Evolutionary conservation across 2,329 filamentous ascomycete genomes (phyloP), one percentile per base, ranked within the genome.

Genomic region (Scortechinia acanthostroma): DNA sequence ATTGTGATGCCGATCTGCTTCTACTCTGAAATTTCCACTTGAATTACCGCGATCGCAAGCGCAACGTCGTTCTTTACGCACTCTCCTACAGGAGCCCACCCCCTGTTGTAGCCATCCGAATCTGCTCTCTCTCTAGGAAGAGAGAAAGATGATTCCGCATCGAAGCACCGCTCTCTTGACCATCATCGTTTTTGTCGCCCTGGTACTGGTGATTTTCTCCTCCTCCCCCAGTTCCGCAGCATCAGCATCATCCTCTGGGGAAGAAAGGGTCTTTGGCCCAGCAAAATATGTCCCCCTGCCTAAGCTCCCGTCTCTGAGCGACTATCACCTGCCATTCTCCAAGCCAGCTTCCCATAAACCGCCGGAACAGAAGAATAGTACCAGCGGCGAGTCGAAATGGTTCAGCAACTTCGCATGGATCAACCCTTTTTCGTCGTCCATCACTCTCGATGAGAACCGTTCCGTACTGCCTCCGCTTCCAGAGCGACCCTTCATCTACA

Each of bases 371-470:
- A 78, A 80, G 50, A 88, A 91, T 61, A 91, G 88, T 58, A 86
- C 85, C 3, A 83, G 78, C 58, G 86, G 83, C 43, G 86, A 86
- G 49, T 83, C 86, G 23, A 83, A 81, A 48, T 97, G 91, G 91
- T 88, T 89, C 65, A 83, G 79, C 51, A 83, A 95, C 61, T 94
- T 86, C 82, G 88, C 85, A 59, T 97, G 91, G 90, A 74, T 88
- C 54, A 87, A 86, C 49, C 88, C 91, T 2, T 97, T 96, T 62
- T 95, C 90, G 16, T 90, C 83, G 37, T 78, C 80, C 15, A 73
- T 93, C 47, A 83, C 78, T 0, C 73, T 93, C 46, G 91, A 95
- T 57, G 86, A 95, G 60, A 85, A 86, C 56, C 77, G 89, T 45
- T 83, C 86, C 4, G 76, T 97, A 45, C 80, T 97, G 2, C 93